phyloP scores from a whole-genome alignment of 78 protist species.

The slime mould (Dictyostelium discoideum) region DNA sequence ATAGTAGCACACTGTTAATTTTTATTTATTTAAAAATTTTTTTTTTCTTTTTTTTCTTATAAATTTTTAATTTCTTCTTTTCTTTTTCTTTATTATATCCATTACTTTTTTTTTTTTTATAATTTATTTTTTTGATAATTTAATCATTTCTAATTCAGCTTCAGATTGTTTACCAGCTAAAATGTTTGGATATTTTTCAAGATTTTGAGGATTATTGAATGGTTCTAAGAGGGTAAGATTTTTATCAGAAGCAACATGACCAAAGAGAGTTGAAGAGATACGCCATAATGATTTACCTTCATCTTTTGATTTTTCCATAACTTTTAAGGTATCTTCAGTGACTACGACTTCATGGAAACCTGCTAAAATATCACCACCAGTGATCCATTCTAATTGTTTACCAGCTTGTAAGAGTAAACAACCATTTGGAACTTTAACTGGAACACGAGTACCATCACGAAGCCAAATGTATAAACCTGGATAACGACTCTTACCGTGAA shows the following conservation, averaged over 20 bases:
- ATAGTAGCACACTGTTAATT: neutral
- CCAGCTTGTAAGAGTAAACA: conserved; percentile 92
- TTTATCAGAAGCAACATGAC: conserved; percentile 89
- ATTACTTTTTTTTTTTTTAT: neutral
- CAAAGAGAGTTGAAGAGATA: conserved; percentile 92
- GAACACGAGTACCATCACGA: conserved; percentile 72
- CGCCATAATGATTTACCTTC: conserved; percentile 87
- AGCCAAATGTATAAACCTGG: conserved; percentile 86
- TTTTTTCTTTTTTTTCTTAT: too few relatives aligned
- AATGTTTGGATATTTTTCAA: conserved; percentile 50
- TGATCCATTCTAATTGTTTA: conserved; percentile 92
- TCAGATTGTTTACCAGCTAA: conserved; percentile 80
- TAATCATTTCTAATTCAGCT: conserved; percentile 70
- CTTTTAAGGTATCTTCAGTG: conserved; percentile 75
- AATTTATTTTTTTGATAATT: conserved; percentile 27
- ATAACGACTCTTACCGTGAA: conserved; percentile 91
- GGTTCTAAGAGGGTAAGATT: conserved; percentile 33
- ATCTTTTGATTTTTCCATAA: conserved; percentile 62
- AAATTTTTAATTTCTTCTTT: too few relatives aligned
- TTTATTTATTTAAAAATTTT: neutral
- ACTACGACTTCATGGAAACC: conserved; percentile 95
- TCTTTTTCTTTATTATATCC: too few relatives aligned
- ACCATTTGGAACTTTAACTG: conserved; percentile 86
- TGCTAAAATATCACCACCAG: conserved; percentile 91
- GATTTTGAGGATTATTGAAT: conserved; percentile 21